Evolutionary conservation across 257 asterid species (phyloP), one percentile per base, ranked within the genome.

Genomic region (Voacanga thouarsii): DNA sequence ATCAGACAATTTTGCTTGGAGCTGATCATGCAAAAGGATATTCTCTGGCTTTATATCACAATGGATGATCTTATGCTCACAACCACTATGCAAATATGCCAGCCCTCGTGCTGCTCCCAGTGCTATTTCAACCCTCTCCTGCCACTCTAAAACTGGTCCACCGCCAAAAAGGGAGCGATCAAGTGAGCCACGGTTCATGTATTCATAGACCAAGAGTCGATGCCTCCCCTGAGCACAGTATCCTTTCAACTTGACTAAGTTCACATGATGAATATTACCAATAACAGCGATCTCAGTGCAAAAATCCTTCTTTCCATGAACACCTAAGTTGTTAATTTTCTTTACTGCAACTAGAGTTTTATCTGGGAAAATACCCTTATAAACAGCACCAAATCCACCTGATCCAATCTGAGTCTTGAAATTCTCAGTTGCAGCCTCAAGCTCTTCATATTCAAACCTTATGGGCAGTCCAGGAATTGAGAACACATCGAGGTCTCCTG

Each of bases 41-140:
- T 92, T 92, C 75, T 91, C 96, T 0, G 97, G 97, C 80, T 92
- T 92, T 59, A 91, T 85, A 26, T 92, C 97, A 21, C 97, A 92
- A 49, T 92, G 97, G 72, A 92, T 85, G 69, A 92, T 89, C 88
- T 92, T 92, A 10, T 82, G 87, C 1, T 88, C 92, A 37, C 97
- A 91, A 10, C 94, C 95, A 16, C 79, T 68, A n/a, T 91, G 97
- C 76, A 92, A 80, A 71, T 92, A 92, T 23, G 93, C 91, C 18
- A 91, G 91, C 76, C 97, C 97, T 2, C 90, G 87, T 8, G 95
- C 97, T 18, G 95, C 84, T 56, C 96, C 97, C 9, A 86, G 55
- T 14, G 92, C 96, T 41, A 92, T 88, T 30, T 86, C 92, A 30
- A 82, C 86, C 63, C 97, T 81, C 41, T 89, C 92, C 53, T 75